phyloP scores from a whole-genome alignment of 1,284 basidiomycete species.

The Sanguinoderma infundibulare region DNA sequence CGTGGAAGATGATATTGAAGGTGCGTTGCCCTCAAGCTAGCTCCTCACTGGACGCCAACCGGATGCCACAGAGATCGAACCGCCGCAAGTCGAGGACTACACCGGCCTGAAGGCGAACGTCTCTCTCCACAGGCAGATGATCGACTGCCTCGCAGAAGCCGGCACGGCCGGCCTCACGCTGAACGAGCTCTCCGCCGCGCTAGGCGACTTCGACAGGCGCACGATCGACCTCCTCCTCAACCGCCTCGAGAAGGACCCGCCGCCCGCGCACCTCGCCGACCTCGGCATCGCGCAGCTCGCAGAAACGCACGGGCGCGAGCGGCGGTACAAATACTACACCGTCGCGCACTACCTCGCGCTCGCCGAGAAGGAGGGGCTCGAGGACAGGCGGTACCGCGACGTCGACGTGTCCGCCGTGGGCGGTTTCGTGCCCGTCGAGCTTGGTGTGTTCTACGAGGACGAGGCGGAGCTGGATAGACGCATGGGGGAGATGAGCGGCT shows the following conservation, averaged over 20 bases:
- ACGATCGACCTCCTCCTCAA: slow-evolving; percentile 78
- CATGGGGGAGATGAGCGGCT: slow-evolving; percentile 52
- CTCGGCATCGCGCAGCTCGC: slow-evolving; percentile 67
- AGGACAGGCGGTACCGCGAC: slow-evolving; percentile 49
- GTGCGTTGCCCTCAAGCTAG: background rate
- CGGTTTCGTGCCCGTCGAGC: slow-evolving; percentile 50
- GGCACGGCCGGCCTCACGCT: slow-evolving; percentile 72
- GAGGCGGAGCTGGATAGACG: slow-evolving; percentile 45
- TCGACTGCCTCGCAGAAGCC: slow-evolving; percentile 68
- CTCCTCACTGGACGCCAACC: background rate
- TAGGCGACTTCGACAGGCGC: slow-evolving; percentile 76
- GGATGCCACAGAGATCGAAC: slow-evolving; percentile 9
- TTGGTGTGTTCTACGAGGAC: slow-evolving; percentile 57
- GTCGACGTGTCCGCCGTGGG: slow-evolving; percentile 55
- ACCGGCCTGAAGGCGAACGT: slow-evolving; percentile 57
- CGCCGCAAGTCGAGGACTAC: slow-evolving; percentile 19
- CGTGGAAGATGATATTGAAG: slow-evolving; percentile 23
- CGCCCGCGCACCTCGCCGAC: slow-evolving; percentile 73
- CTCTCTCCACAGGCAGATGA: slow-evolving; percentile 77
- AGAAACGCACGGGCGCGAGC: slow-evolving; percentile 81
- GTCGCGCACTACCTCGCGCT: slow-evolving; percentile 60
- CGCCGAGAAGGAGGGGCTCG: slow-evolving; percentile 60
- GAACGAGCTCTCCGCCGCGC: slow-evolving; percentile 63
- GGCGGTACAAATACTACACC: slow-evolving; percentile 80
- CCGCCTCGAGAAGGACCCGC: slow-evolving; percentile 64